Base-by-base conservation (phyloP, 257 asterid genomes). In the Cordia subcordata region DNA sequence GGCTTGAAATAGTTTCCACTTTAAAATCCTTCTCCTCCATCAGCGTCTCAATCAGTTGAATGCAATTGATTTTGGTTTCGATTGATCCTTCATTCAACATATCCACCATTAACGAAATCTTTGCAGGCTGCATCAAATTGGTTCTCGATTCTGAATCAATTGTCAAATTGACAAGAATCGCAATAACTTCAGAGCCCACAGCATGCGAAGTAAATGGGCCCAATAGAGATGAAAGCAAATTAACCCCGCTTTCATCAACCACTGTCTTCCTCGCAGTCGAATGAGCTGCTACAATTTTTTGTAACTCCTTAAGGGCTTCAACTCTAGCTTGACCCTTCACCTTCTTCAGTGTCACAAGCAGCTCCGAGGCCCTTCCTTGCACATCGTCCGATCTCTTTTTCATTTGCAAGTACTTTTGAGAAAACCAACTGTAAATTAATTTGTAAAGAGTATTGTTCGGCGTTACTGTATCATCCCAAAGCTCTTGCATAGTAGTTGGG, bases 401-500 rank as follows among this genome's bases (percentile, higher is more conserved):
- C 88, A 85, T 76, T 19, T 77, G 86, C 39, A 76, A 77, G 40
- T 85, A 80, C 71, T 85, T 82, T 55, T 85, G 91, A 1, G 82
- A 74, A 60, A 82, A 82, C 91, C 91, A 85, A 18, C 85, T 72
- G 38, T 70, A 62, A 57, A 78, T 85, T 19, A 85, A 63, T 22
- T 85, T 86, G 77, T 72, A 35, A 50, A 85, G 90, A 17, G 94
- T 85, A 51, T 19, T 74, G 75, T 85, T 85, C 0, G 94, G 87
- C 0, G 86, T 85, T 13, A 85, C 45, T 0, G 84, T 68, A 42
- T 82, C 88, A 27, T 85, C 94, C 94, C 91, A 85, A 4, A 85
- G 81, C 49, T 83, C 94, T 61, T 85, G 91, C 84, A 81, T 82
- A 37, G 95, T 83, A 0, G 86, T 78, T 18, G 95, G 95, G 42